Conservation (phyloP, 2,329 filamentous ascomycete species). For the Scedosporium boydii region DNA sequence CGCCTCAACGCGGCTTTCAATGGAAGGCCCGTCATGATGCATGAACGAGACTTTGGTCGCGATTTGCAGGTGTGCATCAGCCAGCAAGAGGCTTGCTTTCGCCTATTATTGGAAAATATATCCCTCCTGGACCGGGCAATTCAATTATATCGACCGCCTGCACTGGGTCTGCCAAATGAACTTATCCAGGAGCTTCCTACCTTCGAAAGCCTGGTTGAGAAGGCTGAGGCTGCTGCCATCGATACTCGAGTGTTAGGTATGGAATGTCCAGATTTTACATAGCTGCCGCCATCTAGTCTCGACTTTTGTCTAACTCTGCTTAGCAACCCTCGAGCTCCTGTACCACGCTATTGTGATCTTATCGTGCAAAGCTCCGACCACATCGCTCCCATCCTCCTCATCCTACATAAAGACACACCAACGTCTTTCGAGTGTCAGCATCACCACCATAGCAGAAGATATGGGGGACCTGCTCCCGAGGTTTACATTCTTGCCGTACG, state of each 20-base stretch:
- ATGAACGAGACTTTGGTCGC: slow-evolving; percentile 5
- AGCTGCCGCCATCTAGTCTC: not conserved
- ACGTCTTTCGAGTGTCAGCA: not conserved
- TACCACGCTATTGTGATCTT: slow-evolving; percentile 4
- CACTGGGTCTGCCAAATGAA: not conserved
- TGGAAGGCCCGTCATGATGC: slow-evolving; percentile 5
- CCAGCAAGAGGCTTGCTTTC: slow-evolving; percentile 1
- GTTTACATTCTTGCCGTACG: slow-evolving; percentile 1
- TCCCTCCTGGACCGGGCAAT: not conserved
- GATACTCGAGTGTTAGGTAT: slow-evolving; percentile 2
- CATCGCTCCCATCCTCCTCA: not conserved
- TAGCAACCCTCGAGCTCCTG: slow-evolving; percentile 4
- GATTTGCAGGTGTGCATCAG: slow-evolving; percentile 1
- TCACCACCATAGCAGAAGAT: not conserved
- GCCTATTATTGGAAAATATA: slow-evolving; percentile 3
- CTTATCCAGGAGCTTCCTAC: not conserved
- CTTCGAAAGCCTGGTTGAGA: slow-evolving; percentile 3
- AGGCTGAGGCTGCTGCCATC: not conserved
- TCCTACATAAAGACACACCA: not conserved
- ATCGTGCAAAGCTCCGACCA: not conserved
- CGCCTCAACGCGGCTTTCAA: not conserved
- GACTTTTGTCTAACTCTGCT: not conserved
- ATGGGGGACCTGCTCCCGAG: not conserved
- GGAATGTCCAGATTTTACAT: not conserved
- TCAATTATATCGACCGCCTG: not conserved